Conservation (phyloP, 116 monocot species). For the Zostera marina region DNA sequence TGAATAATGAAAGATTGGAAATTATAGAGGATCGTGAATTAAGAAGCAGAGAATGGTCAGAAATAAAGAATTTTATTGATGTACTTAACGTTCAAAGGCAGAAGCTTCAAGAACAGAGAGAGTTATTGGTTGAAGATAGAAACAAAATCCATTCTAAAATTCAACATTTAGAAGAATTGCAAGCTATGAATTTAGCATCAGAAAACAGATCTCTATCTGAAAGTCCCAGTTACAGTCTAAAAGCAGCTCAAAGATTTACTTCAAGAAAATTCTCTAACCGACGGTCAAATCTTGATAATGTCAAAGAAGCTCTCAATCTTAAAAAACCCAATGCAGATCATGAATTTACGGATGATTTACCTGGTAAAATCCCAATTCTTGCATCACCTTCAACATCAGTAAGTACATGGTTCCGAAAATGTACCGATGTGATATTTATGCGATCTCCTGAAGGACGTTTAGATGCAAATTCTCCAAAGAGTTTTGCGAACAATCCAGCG, state of each 20-base stretch:
- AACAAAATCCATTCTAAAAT: constrained; percentile 47
- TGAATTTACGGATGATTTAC: not conserved
- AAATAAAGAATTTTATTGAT: constrained; percentile 58
- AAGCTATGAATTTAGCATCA: constrained; percentile 32
- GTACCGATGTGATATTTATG: constrained; percentile 36
- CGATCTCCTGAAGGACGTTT: constrained; percentile 30
- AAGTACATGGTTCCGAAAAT: constrained; percentile 63
- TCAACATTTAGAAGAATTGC: constrained; percentile 45
- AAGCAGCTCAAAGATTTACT: constrained; percentile 10
- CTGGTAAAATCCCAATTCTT: constrained; percentile 11
- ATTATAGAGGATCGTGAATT: constrained; percentile 47
- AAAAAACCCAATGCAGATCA: not conserved
- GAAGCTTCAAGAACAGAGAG: constrained; percentile 81
- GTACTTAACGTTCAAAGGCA: constrained; percentile 54
- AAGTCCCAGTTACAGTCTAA: constrained; percentile 8
- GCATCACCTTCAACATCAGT: constrained; percentile 24
- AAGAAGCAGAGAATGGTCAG: constrained; percentile 67
- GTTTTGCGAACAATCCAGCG: constrained; percentile 1
- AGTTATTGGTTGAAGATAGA: constrained; percentile 49
- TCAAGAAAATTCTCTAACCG: constrained; percentile 8
- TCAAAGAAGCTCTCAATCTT: not conserved
- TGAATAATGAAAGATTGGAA: constrained; percentile 49
- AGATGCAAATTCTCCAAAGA: constrained; percentile 5
- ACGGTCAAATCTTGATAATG: not conserved
- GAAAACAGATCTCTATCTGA: constrained; percentile 41